phyloP scores from a whole-genome alignment of 192 early-diverging fungal species.

The Coemansia sp. region DNA sequence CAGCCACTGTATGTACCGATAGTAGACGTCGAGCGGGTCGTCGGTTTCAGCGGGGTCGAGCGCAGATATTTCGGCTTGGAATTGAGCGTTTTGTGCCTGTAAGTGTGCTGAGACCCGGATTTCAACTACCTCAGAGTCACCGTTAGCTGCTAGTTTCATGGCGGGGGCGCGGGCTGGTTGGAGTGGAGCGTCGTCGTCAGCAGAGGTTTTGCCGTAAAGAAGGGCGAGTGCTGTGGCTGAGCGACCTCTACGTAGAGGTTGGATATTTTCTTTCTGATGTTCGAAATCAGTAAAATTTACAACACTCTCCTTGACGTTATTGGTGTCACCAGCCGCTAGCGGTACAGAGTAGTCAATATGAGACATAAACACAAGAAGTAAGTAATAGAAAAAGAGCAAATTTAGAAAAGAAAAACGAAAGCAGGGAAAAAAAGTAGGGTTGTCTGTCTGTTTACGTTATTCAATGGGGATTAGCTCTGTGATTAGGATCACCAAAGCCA shows the following conservation, averaged over 20 bases:
- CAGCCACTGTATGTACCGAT: slow-evolving; percentile 65
- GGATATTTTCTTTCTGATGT: slow-evolving; percentile 79
- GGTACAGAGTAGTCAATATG: slow-evolving; percentile 1
- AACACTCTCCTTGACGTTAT: not conserved
- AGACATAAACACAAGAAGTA: slow-evolving; percentile 14
- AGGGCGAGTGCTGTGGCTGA: slow-evolving; percentile 58
- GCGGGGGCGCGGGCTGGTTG: slow-evolving; percentile 5
- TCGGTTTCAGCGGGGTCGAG: slow-evolving; percentile 38
- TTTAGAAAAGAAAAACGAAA: not conserved
- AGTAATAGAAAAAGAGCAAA: not conserved
- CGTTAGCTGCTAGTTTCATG: not conserved
- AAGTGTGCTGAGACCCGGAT: slow-evolving; percentile 23
- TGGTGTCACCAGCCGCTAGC: not conserved
- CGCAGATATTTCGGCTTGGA: slow-evolving; percentile 37
- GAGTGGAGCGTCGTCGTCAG: slow-evolving; percentile 20
- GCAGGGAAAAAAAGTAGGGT: no score
- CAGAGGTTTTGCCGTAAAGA: slow-evolving; percentile 32
- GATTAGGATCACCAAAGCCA: not conserved
- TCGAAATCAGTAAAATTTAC: slow-evolving; percentile 62
- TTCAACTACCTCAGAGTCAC: not conserved
- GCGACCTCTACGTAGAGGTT: slow-evolving; percentile 66
- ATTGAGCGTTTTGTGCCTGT: slow-evolving; percentile 44
- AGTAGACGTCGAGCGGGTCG: slow-evolving; percentile 66
- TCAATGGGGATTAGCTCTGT: not conserved
- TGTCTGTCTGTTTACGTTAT: not conserved